Percentiles rank a stretch among this genome's conserved stretches.
These are phyloP conservation scores for Pythium chondricola DNA, from an alignment of 352 stramenopile species.

Conservation along the genomic window DNA sequence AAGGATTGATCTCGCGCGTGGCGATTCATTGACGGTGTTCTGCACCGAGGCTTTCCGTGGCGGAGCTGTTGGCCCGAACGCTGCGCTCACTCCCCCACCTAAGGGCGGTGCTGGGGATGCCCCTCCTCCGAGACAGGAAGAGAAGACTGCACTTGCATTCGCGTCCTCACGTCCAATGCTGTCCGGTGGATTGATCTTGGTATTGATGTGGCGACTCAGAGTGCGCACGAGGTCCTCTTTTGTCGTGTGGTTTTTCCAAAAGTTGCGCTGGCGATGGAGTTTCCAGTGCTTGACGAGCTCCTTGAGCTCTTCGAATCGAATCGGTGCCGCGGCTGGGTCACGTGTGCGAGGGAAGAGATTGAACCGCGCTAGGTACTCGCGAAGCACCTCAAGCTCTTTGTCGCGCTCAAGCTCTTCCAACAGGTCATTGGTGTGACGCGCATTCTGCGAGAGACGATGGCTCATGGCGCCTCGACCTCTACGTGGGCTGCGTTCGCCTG, in stretches of 20 bases:
- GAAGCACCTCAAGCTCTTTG: slow-evolving; percentile 83
- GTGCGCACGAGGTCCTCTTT: slow-evolving; percentile 86
- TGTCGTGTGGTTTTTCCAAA: slow-evolving; percentile 87
- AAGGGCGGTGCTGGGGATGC: neutral
- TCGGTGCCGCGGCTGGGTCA: slow-evolving; percentile 64
- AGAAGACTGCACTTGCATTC: too few species aligned
- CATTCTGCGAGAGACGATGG: slow-evolving; percentile 78
- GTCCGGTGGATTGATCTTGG: slow-evolving; percentile 75
- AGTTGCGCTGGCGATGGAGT: slow-evolving; percentile 83
- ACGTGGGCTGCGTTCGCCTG: neutral
- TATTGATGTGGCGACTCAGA: slow-evolving; percentile 84
- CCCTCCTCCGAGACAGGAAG: too few species aligned
- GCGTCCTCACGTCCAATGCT: slow-evolving; percentile 26
- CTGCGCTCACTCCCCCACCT: neutral
- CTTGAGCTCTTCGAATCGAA: slow-evolving; percentile 89
- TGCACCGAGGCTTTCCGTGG: slow-evolving; percentile 27
- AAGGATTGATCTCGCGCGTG: slow-evolving; percentile 49
- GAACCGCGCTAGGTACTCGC: slow-evolving; percentile 77
- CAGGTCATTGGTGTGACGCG: slow-evolving; percentile 70
- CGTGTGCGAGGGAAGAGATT: slow-evolving; percentile 71
- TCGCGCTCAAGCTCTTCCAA: slow-evolving; percentile 82
- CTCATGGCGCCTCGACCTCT: slow-evolving; percentile 50
- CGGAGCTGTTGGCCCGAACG: slow-evolving; percentile 29
- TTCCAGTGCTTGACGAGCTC: slow-evolving; percentile 89
- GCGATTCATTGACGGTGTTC: slow-evolving; percentile 29